Evolutionary conservation across 192 early-diverging fungal species (phyloP), one percentile per base, ranked within the genome.

Genomic region (Mortierella claussenii): DNA sequence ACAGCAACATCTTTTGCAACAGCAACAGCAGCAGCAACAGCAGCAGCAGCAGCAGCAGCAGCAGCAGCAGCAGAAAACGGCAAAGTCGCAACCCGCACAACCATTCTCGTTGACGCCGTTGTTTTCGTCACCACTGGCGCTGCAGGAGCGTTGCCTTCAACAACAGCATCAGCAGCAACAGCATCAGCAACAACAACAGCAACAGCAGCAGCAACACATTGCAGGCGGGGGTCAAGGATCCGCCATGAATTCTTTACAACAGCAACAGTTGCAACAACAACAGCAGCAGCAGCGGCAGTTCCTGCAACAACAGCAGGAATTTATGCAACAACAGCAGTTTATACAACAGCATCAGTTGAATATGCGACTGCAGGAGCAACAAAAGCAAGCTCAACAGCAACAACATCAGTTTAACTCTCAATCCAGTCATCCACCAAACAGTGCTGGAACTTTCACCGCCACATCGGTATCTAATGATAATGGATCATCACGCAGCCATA

Each of bases 321-420:
- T 65, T 34, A 33, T 61, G 21, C 73, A 65, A 28, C 62, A 75
- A 15, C 73, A 76, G 30, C 63, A 76, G 47, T 66, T 67, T 27
- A 54, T 76, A 1, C 73, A 76, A 24, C 73, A 76, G 24, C 63
- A 76, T 31, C 69, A 61, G 11, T 1, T 63, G 31, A 71, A 71
- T 43, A 66, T 60, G 58, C 57, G 55, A 18, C 27, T 67, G 18
- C 73, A 66, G 32, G 57, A 65, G 13, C 73, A 76, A 36, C 63
- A 66, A 5, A 57, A 61, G 31, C 63, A 61, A 9, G 56, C 55
- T n/a, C 71, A 66, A 27, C 53, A 56, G 33, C 70, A 60, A 36
- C 61, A 58, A 30, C 59, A 68, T n/a, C 52, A 53, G 27, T 28
- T 20, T 10, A 55, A 54, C 5, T 33, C 33, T 7, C 58, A 57